These are phyloP conservation scores for Phialophora expanda DNA, from an alignment of 2,329 filamentous ascomycete genomes.

Conservation along the genomic window DNA sequence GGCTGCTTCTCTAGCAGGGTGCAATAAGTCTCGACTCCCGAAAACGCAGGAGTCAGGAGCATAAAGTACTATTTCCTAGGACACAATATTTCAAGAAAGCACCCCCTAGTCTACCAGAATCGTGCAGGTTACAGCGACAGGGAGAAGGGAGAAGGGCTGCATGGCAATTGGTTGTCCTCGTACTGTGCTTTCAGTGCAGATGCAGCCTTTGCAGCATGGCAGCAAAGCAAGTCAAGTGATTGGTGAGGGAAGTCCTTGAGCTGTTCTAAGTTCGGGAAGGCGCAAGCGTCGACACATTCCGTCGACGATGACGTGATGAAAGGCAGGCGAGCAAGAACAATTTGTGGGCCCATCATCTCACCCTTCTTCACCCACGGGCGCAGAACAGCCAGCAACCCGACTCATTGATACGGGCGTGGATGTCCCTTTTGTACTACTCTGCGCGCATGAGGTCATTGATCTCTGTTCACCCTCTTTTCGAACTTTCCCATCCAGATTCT, in stretches of 20 bases:
- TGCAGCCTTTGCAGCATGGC: not conserved
- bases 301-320: constrained; percentile 2
- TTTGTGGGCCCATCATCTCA: not conserved
- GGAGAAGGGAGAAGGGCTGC: not conserved
- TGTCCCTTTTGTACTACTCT: constrained; percentile 1
- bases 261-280: constrained; percentile 1
- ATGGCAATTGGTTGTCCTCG: not conserved
- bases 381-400: not conserved
- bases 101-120: not conserved
- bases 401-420: not conserved
- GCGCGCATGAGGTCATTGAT: constrained; percentile 29
- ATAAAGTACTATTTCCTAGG: not conserved
- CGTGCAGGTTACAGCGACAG: not conserved
- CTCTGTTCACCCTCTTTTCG: constrained; percentile 17
- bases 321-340: not conserved
- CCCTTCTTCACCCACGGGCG: not conserved
- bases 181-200: not conserved
- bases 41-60: not conserved
- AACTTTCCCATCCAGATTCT: constrained; percentile 14
- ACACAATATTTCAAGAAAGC: not conserved
- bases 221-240: not conserved
- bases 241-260: not conserved
- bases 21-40: not conserved
- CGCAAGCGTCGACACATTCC: not conserved
- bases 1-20: not conserved